Percentiles rank a stretch among this genome's conserved stretches.
Conservation (phyloP, 1,284 basidiomycete genomes). For the Salmacisia buchloeana region DNA sequence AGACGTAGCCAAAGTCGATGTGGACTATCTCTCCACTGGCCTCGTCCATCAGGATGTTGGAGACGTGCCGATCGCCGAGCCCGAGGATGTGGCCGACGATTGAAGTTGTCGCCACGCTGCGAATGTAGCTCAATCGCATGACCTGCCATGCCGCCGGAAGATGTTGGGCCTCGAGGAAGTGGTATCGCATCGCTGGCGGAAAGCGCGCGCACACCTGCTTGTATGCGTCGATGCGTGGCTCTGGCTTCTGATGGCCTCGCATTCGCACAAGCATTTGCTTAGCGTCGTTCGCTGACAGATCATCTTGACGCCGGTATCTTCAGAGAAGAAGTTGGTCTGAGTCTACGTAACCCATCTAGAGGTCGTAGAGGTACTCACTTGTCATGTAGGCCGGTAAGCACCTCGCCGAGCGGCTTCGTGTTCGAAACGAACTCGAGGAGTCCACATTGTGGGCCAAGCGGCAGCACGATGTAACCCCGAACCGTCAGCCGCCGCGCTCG, state of each 20-base stretch:
- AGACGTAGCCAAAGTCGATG: slow-evolving; percentile 93
- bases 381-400: slow-evolving; percentile 64
- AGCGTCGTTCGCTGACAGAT: neutral
- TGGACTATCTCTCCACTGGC: slow-evolving; percentile 79
- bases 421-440: slow-evolving; percentile 86
- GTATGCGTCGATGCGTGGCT: slow-evolving; percentile 53
- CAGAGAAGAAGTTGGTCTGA: neutral
- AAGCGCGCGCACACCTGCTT: slow-evolving; percentile 59
- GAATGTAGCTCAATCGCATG: slow-evolving; percentile 82
- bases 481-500: slow-evolving; percentile 67
- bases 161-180: slow-evolving; percentile 83
- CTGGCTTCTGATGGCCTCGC: slow-evolving; percentile 34
- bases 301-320: neutral
- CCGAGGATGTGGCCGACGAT: slow-evolving; percentile 91
- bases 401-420: slow-evolving; percentile 64
- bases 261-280: slow-evolving; percentile 17
- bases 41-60: slow-evolving; percentile 86
- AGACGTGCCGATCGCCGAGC: slow-evolving; percentile 84
- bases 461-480: slow-evolving; percentile 81
- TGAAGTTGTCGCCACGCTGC: slow-evolving; percentile 85
- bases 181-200: slow-evolving; percentile 85
- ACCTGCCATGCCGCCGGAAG: slow-evolving; percentile 84
- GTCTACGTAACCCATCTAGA: neutral
- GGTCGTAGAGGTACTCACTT: slow-evolving; percentile 7
- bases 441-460: slow-evolving; percentile 73